Evolutionary conservation across 1,139 yeast genomes (phyloP).

Genomic region (Candida sanyaensis): DNA sequence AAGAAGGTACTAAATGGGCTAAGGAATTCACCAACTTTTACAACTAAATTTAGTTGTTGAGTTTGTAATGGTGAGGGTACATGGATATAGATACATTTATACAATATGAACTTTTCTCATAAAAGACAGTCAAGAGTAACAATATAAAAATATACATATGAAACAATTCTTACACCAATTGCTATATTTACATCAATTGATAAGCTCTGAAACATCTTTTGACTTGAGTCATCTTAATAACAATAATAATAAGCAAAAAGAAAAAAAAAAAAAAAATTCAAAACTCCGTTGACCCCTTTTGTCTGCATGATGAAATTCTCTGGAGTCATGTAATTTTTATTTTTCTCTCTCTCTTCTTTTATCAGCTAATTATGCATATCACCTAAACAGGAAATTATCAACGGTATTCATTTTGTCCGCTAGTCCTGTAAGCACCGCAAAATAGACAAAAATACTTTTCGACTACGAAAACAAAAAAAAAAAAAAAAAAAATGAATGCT

Average conservation of each 20-base stretch:
- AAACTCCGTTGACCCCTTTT: slow-evolving; percentile 1
- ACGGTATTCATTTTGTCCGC: slow-evolving; percentile 1
- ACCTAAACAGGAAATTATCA: slow-evolving; percentile 1
- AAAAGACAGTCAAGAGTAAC: no score
- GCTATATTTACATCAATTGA: no score
- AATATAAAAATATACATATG: no score
- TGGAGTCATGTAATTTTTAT: not conserved
- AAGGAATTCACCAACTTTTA: slow-evolving; percentile 16
- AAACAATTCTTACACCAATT: no score
- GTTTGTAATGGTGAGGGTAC: not conserved
- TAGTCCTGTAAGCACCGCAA: not conserved
- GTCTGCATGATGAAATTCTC: not conserved
- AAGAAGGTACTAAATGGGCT: slow-evolving; percentile 50
- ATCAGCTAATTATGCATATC: not conserved
- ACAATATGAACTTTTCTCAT: no score
- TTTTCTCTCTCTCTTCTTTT: not conserved
- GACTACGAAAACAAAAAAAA: not conserved
- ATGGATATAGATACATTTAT: no score
- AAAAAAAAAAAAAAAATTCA: not conserved
- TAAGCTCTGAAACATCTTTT: no score
- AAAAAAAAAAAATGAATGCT: not conserved
- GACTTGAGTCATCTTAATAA: no score
- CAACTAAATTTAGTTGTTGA: slow-evolving; percentile 2
- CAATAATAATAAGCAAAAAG: not conserved
- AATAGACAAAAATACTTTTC: no score